A percentile compares a stretch with the other conserved stretches of the same genome.
Evolutionary conservation across 2,329 filamentous ascomycete species (phyloP).

Genomic region (Colletotrichum sp.): DNA sequence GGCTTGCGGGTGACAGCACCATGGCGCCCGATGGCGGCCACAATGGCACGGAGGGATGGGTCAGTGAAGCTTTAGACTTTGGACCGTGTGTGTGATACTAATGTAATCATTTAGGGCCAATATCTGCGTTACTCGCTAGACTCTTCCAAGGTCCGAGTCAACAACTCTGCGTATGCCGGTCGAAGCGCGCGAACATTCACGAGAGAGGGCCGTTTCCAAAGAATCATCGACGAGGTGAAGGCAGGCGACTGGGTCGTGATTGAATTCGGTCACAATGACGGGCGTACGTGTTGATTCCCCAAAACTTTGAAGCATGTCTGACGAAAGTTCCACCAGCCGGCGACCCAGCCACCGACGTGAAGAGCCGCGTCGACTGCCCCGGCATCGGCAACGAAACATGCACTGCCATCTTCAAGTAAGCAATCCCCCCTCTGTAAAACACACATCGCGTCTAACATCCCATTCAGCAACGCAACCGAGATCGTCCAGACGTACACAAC

Average conservation of each 20-base stretch:
- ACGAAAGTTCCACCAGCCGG: neutral
- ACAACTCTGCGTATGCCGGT: constrained; percentile 73
- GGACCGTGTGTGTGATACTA: neutral
- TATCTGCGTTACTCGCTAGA: constrained; percentile 58
- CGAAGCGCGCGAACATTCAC: constrained; percentile 71
- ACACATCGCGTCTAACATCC: neutral
- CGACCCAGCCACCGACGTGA: constrained; percentile 43
- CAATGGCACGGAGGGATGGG: constrained; percentile 60
- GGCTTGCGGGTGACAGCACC: constrained; percentile 66
- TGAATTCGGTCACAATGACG: constrained; percentile 77
- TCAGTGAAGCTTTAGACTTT: fast-evolving
- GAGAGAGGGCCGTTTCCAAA: constrained; percentile 67
- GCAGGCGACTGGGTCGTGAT: constrained; percentile 71
- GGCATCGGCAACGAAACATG: constrained; percentile 62
- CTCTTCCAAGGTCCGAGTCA: constrained; percentile 32
- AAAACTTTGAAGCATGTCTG: neutral
- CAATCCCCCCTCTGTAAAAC: fast-evolving
- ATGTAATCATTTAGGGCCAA: constrained; percentile 40
- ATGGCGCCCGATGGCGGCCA: constrained; percentile 54
- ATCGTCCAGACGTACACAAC: constrained; percentile 66
- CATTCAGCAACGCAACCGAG: constrained; percentile 35
- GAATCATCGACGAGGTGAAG: constrained; percentile 56
- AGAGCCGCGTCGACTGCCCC: constrained; percentile 64
- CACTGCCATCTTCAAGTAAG: constrained; percentile 46
- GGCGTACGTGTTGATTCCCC: constrained; percentile 29